A percentile compares a stretch with the other conserved stretches of the same genome.
Conservation (phyloP, 2,329 filamentous ascomycete genomes). For the Cytospora schulzeri region DNA sequence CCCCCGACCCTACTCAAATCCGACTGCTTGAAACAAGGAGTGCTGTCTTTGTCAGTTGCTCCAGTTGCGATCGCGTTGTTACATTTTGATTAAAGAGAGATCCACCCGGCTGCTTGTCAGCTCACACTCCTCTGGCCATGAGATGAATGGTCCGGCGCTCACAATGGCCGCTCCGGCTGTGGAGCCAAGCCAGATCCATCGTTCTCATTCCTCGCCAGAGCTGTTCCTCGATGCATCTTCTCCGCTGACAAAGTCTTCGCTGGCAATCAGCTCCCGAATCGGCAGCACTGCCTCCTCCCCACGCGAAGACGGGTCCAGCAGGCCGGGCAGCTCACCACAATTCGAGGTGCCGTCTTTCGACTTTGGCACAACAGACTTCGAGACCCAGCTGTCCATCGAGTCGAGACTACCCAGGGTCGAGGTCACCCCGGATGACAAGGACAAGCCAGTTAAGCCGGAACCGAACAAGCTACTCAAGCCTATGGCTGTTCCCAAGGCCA, state of each 20-base stretch:
- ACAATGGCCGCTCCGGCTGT: conserved; percentile 45
- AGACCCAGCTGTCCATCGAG: conserved; percentile 47
- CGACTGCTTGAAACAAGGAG: conserved; percentile 14
- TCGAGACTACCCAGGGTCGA: conserved; percentile 31
- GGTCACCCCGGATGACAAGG: conserved; percentile 27
- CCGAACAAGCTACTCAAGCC: conserved; percentile 28
- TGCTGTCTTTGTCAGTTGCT: conserved; percentile 23
- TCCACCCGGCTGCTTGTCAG: conserved; percentile 22
- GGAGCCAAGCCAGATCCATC: conserved; percentile 29
- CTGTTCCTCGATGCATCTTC: conserved; percentile 32
- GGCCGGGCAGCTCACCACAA: conserved; percentile 22
- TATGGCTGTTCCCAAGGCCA: conserved; percentile 33
- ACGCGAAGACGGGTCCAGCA: conserved; percentile 3
- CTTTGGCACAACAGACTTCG: conserved; percentile 48
- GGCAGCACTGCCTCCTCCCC: conserved; percentile 16
- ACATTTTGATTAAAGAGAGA: conserved; percentile 13
- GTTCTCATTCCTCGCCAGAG: conserved; percentile 40
- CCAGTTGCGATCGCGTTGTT: conserved; percentile 17
- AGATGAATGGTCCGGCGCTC: conserved; percentile 46
- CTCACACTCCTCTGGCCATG: conserved; percentile 38
- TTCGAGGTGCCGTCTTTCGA: conserved; percentile 59
- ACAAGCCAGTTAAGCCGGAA: conserved; percentile 26
- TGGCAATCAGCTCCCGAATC: conserved; percentile 25
- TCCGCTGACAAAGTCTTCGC: conserved; percentile 30
- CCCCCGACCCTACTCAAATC: conserved; percentile 4